Evolutionary conservation across 169 alveolate species (phyloP), one percentile per base, ranked within the genome.

Genomic region (Plasmodium knowlesi): DNA sequence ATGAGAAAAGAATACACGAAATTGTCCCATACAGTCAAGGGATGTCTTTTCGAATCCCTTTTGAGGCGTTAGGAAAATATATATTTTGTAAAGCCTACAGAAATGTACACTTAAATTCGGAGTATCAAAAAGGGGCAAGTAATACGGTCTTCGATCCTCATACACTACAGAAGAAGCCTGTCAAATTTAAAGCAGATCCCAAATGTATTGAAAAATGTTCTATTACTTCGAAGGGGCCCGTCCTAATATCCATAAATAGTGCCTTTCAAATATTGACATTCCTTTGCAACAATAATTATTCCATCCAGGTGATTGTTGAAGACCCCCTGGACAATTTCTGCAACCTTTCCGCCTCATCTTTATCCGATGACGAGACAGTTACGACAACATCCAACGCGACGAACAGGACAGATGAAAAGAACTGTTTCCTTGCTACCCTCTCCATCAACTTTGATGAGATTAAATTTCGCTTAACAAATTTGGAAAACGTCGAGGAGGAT

Each of bases 11-110:
- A 28, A 61, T 89, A 61, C 50, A 80, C 71, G 94, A 89, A 89
- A 89, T 89, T 25, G 19, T 79, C 16, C 94, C 94, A 5, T 30
- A 34, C 22, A 30, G 25, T 10, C 82, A 41, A 57, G 94, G 94
- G 9, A 57, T 3, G 54, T 50, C 79, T 79, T 78, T 76, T 37
- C 94, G 71, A 76, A 89, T 89, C 43, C 94, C 94, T 6, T 89
- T 79, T 89, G 94, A 89, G 4, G 41, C 94, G 2, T 80, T 89
- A 43, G 94, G 94, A 14, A 89, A 89, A 89, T 89, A 89, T 46
- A 89, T 89, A 9, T 89, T 89, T 89, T 89, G 94, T 89, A 89
- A 89, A 72, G 94, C 94, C n/a, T 89, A 89, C 71, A 89, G 94
- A 79, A 57, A 73, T 78, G 73, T 89, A 28, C 53, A 89, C 71